These are phyloP conservation scores for Penicillium oxalicum DNA, from an alignment of 2,329 filamentous ascomycete species.

Conservation along the genomic window DNA sequence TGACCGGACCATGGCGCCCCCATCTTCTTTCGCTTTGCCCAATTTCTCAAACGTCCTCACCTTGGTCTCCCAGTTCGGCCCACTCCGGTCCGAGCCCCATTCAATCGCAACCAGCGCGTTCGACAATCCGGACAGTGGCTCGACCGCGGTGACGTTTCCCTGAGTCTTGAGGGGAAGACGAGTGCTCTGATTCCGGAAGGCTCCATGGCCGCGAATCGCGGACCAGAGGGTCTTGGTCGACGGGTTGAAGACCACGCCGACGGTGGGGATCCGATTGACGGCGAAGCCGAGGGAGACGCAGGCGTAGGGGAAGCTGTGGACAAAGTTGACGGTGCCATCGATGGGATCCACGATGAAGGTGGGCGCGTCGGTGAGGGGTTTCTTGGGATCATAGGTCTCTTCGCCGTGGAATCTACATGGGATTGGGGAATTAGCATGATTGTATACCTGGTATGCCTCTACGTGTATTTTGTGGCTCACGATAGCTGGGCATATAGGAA, in stretches of 20 bases:
- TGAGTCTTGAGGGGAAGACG: conserved; percentile 43
- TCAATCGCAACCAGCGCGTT: conserved; percentile 53
- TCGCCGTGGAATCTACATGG: conserved; percentile 49
- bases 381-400: conserved; percentile 54
- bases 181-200: conserved; percentile 39
- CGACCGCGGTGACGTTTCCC: conserved; percentile 22
- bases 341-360: conserved; percentile 61
- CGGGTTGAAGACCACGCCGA: conserved; percentile 58
- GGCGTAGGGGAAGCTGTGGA: conserved; percentile 56
- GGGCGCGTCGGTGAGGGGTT: conserved; percentile 46
- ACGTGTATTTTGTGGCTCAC: too few species aligned
- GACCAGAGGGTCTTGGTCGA: conserved; percentile 52
- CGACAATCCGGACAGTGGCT: conserved; percentile 45
- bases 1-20: conserved; percentile 58
- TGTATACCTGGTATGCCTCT: too few species aligned
- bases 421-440: background rate
- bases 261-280: conserved; percentile 44
- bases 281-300: conserved; percentile 56
- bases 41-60: conserved; percentile 48
- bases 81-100: conserved; percentile 55
- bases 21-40: conserved; percentile 45
- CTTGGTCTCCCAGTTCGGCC: conserved; percentile 54
- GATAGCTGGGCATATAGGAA: background rate
- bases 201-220: conserved; percentile 51
- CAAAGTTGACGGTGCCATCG: conserved; percentile 61